Percentiles rank a stretch among this genome's conserved stretches.
Evolutionary conservation across 2,329 filamentous ascomycete genomes (phyloP).

Genomic region (Botryotinia convoluta): DNA sequence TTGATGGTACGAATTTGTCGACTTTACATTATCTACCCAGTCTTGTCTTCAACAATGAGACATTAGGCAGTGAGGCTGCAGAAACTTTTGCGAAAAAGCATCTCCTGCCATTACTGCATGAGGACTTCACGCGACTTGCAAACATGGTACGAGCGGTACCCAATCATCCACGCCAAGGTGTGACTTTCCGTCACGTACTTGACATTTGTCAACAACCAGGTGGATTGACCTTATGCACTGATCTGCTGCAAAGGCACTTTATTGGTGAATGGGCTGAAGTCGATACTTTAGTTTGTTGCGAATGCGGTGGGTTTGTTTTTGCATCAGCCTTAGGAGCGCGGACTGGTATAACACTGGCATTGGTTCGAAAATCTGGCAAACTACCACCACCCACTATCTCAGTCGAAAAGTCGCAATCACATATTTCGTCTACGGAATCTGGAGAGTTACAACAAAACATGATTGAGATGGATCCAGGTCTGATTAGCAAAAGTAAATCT

Average conservation of each 20-base stretch:
- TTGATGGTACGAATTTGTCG: slow-evolving; percentile 29
- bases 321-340: slow-evolving; percentile 49
- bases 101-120: slow-evolving; percentile 44
- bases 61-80: slow-evolving; percentile 41
- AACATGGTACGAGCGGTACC: slow-evolving; percentile 50
- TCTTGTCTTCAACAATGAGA: slow-evolving; percentile 53
- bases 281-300: slow-evolving; percentile 50
- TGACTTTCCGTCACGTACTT: slow-evolving; percentile 56
- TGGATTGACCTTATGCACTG: slow-evolving; percentile 48
- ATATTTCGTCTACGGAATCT: slow-evolving; percentile 50
- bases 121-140: slow-evolving; percentile 47
- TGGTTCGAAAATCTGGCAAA: slow-evolving; percentile 57
- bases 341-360: slow-evolving; percentile 45
- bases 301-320: slow-evolving; percentile 56
- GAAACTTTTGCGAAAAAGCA: slow-evolving; percentile 45
- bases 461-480: slow-evolving; percentile 51
- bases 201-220: neutral
- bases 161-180: slow-evolving; percentile 50
- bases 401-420: slow-evolving; percentile 47
- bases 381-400: slow-evolving; percentile 56
- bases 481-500: slow-evolving; percentile 37
- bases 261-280: slow-evolving; percentile 47
- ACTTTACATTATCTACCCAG: slow-evolving; percentile 41
- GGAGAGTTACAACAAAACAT: slow-evolving; percentile 34
- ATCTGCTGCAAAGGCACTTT: slow-evolving; percentile 49